Conservation (phyloP, 495 filamentous ascomycete species). For the Tuber calosporum region DNA sequence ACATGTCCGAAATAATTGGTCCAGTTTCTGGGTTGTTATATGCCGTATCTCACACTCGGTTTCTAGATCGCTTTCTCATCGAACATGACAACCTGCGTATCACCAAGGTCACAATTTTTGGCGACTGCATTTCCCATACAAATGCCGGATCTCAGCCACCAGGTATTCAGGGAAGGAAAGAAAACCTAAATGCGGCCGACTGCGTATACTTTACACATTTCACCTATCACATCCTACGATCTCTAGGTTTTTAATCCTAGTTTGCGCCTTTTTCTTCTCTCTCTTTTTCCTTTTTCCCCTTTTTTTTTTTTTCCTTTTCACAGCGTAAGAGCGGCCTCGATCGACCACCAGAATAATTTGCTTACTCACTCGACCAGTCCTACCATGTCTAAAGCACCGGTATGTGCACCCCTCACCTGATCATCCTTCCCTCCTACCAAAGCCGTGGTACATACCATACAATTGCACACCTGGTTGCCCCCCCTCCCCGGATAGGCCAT, state of each 20-base stretch:
- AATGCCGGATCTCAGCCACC: background rate
- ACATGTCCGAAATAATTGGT: background rate
- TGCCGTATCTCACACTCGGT: background rate
- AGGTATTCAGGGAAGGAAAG: background rate
- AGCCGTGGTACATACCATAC: background rate
- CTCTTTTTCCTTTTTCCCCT: background rate
- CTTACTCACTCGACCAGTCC: background rate
- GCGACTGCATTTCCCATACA: background rate
- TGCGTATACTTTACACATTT: background rate
- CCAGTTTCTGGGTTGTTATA: background rate
- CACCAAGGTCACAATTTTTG: background rate
- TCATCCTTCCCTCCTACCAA: background rate
- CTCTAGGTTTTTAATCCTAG: background rate
- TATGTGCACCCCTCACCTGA: background rate
- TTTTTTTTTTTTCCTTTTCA: background rate
- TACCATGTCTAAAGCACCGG: background rate
- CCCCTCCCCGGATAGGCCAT: background rate
- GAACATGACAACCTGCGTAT: background rate
- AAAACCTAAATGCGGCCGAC: background rate
- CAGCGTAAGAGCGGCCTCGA: background rate
- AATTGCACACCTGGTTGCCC: background rate
- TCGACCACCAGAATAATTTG: background rate
- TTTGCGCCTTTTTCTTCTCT: background rate
- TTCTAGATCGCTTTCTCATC: background rate
- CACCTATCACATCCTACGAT: background rate